Conservation (phyloP, 139 green algal species). For the Yamagishiella unicocca region DNA sequence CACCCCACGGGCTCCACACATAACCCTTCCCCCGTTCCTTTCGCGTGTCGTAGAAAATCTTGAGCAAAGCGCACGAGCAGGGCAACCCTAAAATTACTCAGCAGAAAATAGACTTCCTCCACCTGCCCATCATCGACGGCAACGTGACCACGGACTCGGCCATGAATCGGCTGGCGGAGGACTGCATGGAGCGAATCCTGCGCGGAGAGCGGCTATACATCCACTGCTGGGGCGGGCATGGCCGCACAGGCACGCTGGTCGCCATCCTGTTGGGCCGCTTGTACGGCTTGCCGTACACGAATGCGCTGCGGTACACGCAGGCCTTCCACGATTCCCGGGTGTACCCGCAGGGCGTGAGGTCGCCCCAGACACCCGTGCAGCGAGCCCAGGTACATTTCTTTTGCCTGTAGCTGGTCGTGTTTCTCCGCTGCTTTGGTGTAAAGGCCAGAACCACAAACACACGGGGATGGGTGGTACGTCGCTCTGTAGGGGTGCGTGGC, state of each 20-base stretch:
- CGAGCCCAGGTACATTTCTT: conserved; percentile 73
- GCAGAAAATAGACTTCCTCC: conserved; percentile 86
- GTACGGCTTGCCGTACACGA: conserved; percentile 75
- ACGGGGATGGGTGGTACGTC: no score
- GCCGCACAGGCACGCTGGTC: conserved; percentile 71
- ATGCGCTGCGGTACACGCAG: conserved; percentile 81
- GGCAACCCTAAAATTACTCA: conserved; percentile 72
- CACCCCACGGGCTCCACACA: no score
- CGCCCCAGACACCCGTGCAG: conserved; percentile 83
- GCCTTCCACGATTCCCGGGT: conserved; percentile 81
- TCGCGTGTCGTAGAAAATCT: conserved; percentile 64
- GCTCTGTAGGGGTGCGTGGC: no score
- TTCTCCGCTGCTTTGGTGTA: no score
- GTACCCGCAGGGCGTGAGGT: conserved; percentile 82
- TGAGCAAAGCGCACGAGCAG: conserved; percentile 72
- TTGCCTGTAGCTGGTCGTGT: no score
- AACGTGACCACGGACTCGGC: conserved; percentile 77
- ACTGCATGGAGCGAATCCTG: conserved; percentile 83
- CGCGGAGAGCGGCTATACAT: conserved; percentile 82
- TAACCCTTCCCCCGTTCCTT: no score
- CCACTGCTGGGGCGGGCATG: conserved; percentile 87
- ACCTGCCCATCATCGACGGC: conserved; percentile 86
- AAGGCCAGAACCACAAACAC: no score
- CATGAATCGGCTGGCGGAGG: conserved; percentile 78
- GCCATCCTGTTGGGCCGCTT: conserved; percentile 80